phyloP scores from a whole-genome alignment of 2,329 filamentous ascomycete species.

The Botrytis byssoidea region DNA sequence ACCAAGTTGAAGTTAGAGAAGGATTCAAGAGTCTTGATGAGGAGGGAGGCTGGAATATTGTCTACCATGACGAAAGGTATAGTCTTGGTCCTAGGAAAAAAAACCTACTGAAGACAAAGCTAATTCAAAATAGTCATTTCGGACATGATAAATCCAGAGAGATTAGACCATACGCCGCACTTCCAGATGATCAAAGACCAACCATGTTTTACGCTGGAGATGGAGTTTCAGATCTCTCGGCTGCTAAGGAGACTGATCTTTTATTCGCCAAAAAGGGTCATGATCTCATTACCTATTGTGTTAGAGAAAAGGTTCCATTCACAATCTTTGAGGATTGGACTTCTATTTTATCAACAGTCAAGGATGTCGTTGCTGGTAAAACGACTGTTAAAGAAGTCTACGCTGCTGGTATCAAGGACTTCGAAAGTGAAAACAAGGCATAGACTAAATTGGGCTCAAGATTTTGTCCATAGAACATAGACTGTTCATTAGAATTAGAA shows the following conservation, averaged over 20 bases:
- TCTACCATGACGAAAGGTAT: constrained; percentile 82
- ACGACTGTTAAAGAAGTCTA: constrained; percentile 70
- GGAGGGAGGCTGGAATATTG: constrained; percentile 81
- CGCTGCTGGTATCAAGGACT: constrained; percentile 35
- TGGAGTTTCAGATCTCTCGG: constrained; percentile 88
- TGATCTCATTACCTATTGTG: constrained; percentile 84
- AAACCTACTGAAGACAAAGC: neutral
- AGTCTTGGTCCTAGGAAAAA: constrained; percentile 24
- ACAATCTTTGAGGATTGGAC: constrained; percentile 84
- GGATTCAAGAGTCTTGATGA: constrained; percentile 71
- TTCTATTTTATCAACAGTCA: constrained; percentile 71
- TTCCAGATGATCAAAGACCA: constrained; percentile 68
- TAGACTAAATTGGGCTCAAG: constrained; percentile 5
- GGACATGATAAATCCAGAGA: constrained; percentile 97
- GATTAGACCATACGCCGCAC: constrained; percentile 78
- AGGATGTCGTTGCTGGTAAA: constrained; percentile 74
- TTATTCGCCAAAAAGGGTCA: constrained; percentile 91
- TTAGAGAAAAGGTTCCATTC: constrained; percentile 80
- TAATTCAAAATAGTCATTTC: constrained; percentile 49
- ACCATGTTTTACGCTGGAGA: constrained; percentile 94
- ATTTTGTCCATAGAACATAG: constrained; percentile 19
- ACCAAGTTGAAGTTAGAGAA: constrained; percentile 65
- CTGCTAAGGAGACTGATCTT: constrained; percentile 87
- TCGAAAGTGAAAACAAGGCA: constrained; percentile 28
- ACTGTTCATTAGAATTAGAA: constrained; percentile 17